Evolutionary conservation across 495 filamentous ascomycete species (phyloP), one percentile per base, ranked within the genome.

Genomic region (Hypoxylon subgilvum): DNA sequence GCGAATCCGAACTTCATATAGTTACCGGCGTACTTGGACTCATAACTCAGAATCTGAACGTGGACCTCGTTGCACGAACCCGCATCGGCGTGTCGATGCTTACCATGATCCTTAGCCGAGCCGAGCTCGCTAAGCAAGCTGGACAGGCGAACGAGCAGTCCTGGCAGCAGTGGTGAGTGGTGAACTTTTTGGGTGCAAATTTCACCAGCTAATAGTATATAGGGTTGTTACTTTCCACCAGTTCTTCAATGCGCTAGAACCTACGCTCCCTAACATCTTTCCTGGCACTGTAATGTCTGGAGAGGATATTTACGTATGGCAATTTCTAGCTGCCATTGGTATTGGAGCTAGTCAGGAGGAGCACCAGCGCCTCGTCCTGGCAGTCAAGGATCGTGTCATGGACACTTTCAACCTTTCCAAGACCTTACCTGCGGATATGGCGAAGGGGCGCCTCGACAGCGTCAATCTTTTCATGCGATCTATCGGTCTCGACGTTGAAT

Each of bases 381-480:
- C 91, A 42, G 95, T 98, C 42, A 98, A 97, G 86, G 95, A 97
- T 63, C 86, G 92, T 49, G 94, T 98, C 47, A 95, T 97, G 91
- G 94, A 96, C 68, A 97, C 94, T 2, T 88, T 97, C 6, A 74
- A 78, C 30, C 84, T 95, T 25, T 86, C 89, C 67, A 96, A 94
- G 78, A 90, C 88, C 2, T 83, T 97, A 10, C 94, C 95, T 9
- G 79, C 85, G 13, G 91, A 94, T 34, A 86, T 96, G 84, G 84
- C 87, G 13, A 85, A 82, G 63, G 82, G 87, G 68, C 86, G 92
- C 49, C 79, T 95, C 39, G 86, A 86, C 52, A 93, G 96, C 68
- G 95, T 98, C 61, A 97, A 98, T 72, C 76, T 98, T 22, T 98
- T 98, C 71, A 97, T 98, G 93, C 85, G 91, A 58, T 94, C 93